Conservation (phyloP, 768 basidiomycete species). For the Rhodotorula babjevae region DNA sequence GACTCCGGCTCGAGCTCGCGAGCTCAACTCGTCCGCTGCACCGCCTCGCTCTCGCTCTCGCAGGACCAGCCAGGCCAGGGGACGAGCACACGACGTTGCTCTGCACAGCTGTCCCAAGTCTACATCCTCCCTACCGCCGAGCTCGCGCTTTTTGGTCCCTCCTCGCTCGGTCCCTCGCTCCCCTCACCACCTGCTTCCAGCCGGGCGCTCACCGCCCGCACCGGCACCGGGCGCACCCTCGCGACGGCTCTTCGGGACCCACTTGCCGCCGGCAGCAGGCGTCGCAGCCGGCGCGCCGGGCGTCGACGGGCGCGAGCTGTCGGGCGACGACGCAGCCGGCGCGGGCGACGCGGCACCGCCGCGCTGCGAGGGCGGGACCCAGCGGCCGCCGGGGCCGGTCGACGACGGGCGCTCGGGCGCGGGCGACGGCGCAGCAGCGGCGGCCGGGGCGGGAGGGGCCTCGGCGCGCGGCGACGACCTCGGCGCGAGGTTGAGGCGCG, state of each 20-base stretch:
- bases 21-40: too few species aligned
- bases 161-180: too few species aligned
- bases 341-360: neutral
- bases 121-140: too few species aligned
- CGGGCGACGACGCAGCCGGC: neutral
- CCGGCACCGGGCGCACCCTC: too few species aligned
- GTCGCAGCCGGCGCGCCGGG: neutral
- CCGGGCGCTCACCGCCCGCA: too few species aligned
- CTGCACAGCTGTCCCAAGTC: neutral
- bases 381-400: neutral
- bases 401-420: neutral
- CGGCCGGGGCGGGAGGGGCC: slow-evolving; percentile 22
- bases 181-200: neutral
- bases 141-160: neutral
- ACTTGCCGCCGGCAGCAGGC: neutral
- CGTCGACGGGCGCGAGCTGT: neutral
- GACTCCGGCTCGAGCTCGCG: too few species aligned
- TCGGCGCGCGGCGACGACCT: slow-evolving; percentile 4
- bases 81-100: too few species aligned
- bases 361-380: neutral
- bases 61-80: too few species aligned
- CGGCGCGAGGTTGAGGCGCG: slow-evolving; percentile 21
- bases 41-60: too few species aligned
- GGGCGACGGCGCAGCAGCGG: slow-evolving; percentile 6
- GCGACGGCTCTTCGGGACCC: neutral